Conservation (phyloP, 768 basidiomycete genomes). For the Cantharellus cinnabarinus region DNA sequence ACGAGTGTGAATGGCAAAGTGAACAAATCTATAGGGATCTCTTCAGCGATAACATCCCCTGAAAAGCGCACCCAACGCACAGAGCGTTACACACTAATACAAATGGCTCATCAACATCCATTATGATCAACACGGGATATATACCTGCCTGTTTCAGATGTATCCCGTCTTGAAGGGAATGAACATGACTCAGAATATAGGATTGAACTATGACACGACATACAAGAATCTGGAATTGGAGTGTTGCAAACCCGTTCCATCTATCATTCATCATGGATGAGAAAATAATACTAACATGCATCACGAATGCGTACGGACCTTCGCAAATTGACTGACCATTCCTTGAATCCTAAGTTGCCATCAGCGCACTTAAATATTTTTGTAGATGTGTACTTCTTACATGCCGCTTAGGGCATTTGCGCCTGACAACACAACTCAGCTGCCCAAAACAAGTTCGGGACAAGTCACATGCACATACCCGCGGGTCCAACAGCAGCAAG, state of each 20-base stretch:
- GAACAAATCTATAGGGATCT: slow-evolving; percentile 81
- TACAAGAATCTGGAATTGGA: slow-evolving; percentile 59
- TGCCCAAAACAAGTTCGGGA: background rate
- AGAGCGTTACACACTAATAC: background rate
- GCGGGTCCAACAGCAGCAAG: slow-evolving; percentile 83
- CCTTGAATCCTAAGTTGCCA: slow-evolving; percentile 34
- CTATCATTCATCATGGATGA: slow-evolving; percentile 4
- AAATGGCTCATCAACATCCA: background rate
- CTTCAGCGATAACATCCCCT: slow-evolving; percentile 12
- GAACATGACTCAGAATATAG: background rate
- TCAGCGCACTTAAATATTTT: too few species aligned
- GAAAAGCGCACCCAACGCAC: background rate
- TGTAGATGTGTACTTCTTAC: slow-evolving; percentile 19
- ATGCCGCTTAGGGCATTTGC: slow-evolving; percentile 56
- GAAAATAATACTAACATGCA: background rate
- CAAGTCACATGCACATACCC: slow-evolving; percentile 21
- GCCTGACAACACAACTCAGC: slow-evolving; percentile 22
- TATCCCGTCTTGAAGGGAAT: slow-evolving; percentile 38
- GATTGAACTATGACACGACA: slow-evolving; percentile 11
- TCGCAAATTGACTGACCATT: slow-evolving; percentile 66
- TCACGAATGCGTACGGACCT: slow-evolving; percentile 9
- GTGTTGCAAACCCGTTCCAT: slow-evolving; percentile 90
- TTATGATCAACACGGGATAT: background rate
- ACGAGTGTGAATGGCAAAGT: slow-evolving; percentile 76
- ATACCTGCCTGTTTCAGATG: slow-evolving; percentile 57